Evolutionary conservation across 352 stramenopile species (phyloP), one percentile per base, ranked within the genome.

Genomic region (Lagenidium giganteum): DNA sequence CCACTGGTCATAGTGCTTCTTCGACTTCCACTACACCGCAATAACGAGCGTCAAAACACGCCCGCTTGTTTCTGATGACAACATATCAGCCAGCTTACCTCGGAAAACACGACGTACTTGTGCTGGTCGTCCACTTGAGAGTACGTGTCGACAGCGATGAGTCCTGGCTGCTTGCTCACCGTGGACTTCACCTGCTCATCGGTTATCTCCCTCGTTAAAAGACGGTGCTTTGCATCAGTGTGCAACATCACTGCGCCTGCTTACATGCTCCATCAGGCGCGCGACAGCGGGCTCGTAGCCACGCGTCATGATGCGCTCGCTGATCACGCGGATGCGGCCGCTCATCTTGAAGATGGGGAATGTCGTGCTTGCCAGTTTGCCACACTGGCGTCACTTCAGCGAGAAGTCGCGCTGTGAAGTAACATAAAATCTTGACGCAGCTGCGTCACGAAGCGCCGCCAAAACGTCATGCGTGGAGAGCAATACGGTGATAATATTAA

Each of bases 41-140:
- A 20, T 11, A 39, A 28, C 16, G 18, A 21, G 31, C 5, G 44
- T 22, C 34, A 37, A 38, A 51, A 9, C 18, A 8, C 29, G 29
- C 14, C 29, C n/a, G 29, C n/a, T n/a, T 34, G n/a, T n/a, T 34
- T 34, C 29, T 34, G 8, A 1, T 13, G 24, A 14, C 8, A 28
- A n/a, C 30, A n/a, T 13, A n/a, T 6, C 22, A 13, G 27, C 13
- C 16, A 31, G 35, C 12, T 25, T 30, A 86, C 73, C 73, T 87
- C 68, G 29, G 75, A 87, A 58, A 87, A 80, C 33, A 87, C 75
- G 49, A 87, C 67, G 57, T 86, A 87, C 56, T 87, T 87, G 39
- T 77, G 77, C 53, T 72, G 61, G 37, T 87, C 66, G 49, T 83
- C 68, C 47, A 75, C 44, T 44, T 86, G 68, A 31, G 51, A 60